A percentile compares a stretch with the other conserved stretches of the same genome.
These are phyloP conservation scores for Grosmannia clavigera DNA, from an alignment of 2,329 filamentous ascomycete species.

Conservation along the genomic window DNA sequence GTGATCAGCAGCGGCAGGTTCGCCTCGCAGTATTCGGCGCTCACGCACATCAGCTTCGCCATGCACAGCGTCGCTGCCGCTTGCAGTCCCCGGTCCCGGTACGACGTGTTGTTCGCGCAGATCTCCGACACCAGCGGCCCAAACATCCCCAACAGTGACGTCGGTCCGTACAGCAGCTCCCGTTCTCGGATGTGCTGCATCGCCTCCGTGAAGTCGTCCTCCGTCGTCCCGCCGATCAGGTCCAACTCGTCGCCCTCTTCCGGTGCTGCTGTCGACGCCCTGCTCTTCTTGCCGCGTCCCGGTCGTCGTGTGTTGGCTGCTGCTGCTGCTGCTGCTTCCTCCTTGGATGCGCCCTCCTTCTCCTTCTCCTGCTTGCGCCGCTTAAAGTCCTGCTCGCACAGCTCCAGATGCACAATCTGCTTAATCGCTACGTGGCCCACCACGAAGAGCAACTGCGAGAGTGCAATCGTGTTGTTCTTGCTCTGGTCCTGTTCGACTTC, in stretches of 20 bases:
- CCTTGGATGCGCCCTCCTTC: constrained; percentile 32
- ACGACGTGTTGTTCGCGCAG: constrained; percentile 86
- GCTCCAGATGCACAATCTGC: constrained; percentile 93
- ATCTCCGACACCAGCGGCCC: constrained; percentile 87
- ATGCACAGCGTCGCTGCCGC: constrained; percentile 88
- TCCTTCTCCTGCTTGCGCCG: constrained; percentile 85
- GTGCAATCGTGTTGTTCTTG: constrained; percentile 33
- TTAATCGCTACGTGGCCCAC: constrained; percentile 97
- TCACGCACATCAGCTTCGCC: constrained; percentile 98
- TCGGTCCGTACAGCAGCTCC: constrained; percentile 70
- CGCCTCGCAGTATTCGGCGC: constrained; percentile 86
- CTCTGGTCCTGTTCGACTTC: background rate
- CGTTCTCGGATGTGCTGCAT: constrained; percentile 76
- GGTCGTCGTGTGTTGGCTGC: constrained; percentile 8
- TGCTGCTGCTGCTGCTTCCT: constrained; percentile 13
- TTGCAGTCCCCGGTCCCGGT: constrained; percentile 81
- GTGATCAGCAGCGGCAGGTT: constrained; percentile 92
- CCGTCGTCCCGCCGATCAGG: constrained; percentile 90
- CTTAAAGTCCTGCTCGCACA: constrained; percentile 98
- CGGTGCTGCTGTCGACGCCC: constrained; percentile 16
- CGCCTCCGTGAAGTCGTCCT: constrained; percentile 83
- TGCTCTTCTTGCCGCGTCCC: constrained; percentile 19
- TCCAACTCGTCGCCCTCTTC: constrained; percentile 77
- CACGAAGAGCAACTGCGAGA: constrained; percentile 88
- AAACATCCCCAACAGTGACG: constrained; percentile 78